A percentile compares a stretch with the other conserved stretches of the same genome.
These are phyloP conservation scores for Fusarium pseudonygamai DNA, from an alignment of 2,329 filamentous ascomycete genomes.

Conservation along the genomic window DNA sequence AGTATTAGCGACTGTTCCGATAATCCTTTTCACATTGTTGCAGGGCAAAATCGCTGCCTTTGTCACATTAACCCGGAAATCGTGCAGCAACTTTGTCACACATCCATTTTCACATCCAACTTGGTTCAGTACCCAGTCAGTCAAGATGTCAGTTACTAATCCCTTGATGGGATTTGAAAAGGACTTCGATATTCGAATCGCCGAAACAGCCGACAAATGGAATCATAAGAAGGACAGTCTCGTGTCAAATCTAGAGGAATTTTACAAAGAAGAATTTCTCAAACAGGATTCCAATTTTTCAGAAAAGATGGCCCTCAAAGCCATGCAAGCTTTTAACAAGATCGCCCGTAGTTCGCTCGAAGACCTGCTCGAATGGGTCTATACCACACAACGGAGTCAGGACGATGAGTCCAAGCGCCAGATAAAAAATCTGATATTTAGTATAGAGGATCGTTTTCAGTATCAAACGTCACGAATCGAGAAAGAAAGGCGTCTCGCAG, in stretches of 20 bases:
- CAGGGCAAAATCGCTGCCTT: not conserved
- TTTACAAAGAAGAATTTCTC: not conserved
- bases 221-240: not conserved
- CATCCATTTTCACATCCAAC: not conserved
- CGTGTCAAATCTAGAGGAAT: not conserved
- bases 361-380: not conserved
- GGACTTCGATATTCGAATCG: not conserved
- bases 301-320: not conserved
- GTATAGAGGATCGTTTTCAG: not conserved
- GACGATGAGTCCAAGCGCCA: not conserved
- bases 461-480: not conserved
- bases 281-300: not conserved
- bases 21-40: not conserved
- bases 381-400: not conserved
- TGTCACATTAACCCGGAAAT: not conserved
- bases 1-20: not conserved
- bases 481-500: not conserved
- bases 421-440: not conserved
- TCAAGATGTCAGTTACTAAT: not conserved
- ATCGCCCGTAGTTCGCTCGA: not conserved
- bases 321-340: not conserved
- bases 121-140: not conserved
- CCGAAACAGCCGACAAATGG: not conserved
- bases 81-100: not conserved
- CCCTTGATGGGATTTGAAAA: not conserved